Conservation (phyloP, 768 basidiomycete genomes). For the Agaricus subrufescens region DNA sequence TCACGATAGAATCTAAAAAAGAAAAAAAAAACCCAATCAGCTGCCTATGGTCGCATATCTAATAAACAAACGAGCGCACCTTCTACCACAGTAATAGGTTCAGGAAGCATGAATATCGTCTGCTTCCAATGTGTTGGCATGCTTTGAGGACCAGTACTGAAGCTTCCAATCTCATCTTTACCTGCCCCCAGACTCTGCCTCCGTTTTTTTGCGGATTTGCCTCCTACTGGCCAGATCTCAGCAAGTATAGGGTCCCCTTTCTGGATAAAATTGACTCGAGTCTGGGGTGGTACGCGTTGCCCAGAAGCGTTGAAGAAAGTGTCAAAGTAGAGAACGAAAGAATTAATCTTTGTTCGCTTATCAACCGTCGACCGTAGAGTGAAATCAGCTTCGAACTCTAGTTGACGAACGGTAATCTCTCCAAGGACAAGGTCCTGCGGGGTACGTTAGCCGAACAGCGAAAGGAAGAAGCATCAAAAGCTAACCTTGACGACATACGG, state of each 20-base stretch:
- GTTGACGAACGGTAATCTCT: slow-evolving; percentile 59
- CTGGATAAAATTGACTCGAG: slow-evolving; percentile 50
- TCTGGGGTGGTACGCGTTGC: slow-evolving; percentile 44
- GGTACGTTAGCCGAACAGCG: background rate
- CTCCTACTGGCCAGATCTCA: slow-evolving; percentile 77
- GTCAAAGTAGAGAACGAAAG: slow-evolving; percentile 92
- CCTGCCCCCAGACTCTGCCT: slow-evolving; percentile 51
- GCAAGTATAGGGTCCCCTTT: slow-evolving; percentile 62
- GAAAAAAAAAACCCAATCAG: background rate
- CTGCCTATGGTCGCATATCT: background rate
- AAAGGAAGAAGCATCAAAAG: background rate
- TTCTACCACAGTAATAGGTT: slow-evolving; percentile 72
- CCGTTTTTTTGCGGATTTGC: slow-evolving; percentile 54
- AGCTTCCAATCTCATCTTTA: slow-evolving; percentile 56
- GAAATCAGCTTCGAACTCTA: slow-evolving; percentile 80
- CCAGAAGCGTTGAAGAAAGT: slow-evolving; percentile 76
- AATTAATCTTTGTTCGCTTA: slow-evolving; percentile 61
- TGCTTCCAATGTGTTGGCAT: slow-evolving; percentile 97
- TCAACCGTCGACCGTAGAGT: slow-evolving; percentile 59
- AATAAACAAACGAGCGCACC: slow-evolving; percentile 38
- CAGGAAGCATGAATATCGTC: slow-evolving; percentile 79
- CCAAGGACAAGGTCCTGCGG: slow-evolving; percentile 71
- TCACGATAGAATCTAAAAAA: slow-evolving; percentile 59
- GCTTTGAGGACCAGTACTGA: slow-evolving; percentile 88
- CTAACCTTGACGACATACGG: slow-evolving; percentile 64